Base-by-base conservation (phyloP, 371 early-diverging fungal species). In the Rhizopus sp. region DNA sequence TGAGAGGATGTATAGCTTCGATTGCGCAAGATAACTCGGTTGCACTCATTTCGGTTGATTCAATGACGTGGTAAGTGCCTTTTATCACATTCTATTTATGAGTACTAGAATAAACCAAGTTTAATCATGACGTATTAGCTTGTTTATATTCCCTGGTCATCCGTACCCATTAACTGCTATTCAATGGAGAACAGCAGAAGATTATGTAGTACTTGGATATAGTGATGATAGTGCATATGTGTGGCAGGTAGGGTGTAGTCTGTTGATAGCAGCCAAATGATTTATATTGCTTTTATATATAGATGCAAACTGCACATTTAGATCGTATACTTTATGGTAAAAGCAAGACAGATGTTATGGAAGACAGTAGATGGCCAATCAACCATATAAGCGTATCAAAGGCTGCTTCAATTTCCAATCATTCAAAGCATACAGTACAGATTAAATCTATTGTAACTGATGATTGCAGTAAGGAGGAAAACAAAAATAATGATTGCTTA, bases 301-400 rank as follows among this genome's bases (percentile, higher is more conserved):
- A 91, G 89, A 75, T 89, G 66, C 88, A 90, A 75, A 82, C 89
- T 0, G 90, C 86, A 1, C 87, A 87, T 70, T 69, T 91, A 41
- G 90, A 91, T 61, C 81, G 90, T 6, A 72, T 84, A 29, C 75
- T 89, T 31, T 70, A 68, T 48, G 89, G 88, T 0, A 75, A 79
- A 33, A 59, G 68, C 13, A 79, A 81, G 0, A 74, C 73, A 7
- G 83, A 84, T 30, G 76, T 91, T 5, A 60, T 90, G 30, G 72
- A 67, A 16, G 90, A 87, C 59, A 63, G 73, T 13, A 68, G 82
- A 13, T 87, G 84, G 84, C 77, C 73, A 3, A 57, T 60, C 23
- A 79, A 74, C 50, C 73, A 75, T 39, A 72, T 85, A 8, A 30
- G 51, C 15, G 10, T 48, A 7, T 37, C 55, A 8, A 51, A 31